Conservation (phyloP, 1,284 basidiomycete genomes). For the Ceratobasidium sp. region DNA sequence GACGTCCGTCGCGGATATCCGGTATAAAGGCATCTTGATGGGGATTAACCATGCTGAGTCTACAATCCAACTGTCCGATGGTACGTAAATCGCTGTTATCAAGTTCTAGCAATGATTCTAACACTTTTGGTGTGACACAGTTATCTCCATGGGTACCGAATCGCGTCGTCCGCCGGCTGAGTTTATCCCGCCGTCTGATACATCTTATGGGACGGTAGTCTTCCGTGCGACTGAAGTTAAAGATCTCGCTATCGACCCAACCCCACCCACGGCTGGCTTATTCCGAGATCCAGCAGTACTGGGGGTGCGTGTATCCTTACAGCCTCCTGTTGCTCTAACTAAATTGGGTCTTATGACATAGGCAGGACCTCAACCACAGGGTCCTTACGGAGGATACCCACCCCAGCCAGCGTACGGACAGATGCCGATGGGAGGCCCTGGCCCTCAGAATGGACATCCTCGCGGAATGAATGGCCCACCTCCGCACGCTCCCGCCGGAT, state of each 20-base stretch:
- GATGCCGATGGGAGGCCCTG: conserved; percentile 32
- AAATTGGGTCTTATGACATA: conserved; percentile 3
- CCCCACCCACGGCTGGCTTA: conserved; percentile 48
- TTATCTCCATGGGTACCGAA: conserved; percentile 90
- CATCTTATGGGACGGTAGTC: conserved; percentile 63
- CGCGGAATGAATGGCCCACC: conserved; percentile 32
- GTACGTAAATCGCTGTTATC: conserved; percentile 56
- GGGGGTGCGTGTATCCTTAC: conserved; percentile 40
- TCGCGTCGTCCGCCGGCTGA: conserved; percentile 65
- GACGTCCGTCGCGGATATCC: conserved; percentile 89
- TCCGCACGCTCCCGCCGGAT: conserved; percentile 5
- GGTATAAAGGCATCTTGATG: conserved; percentile 86
- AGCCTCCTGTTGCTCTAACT: not conserved
- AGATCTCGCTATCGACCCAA: conserved; percentile 55
- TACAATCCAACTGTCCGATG: conserved; percentile 88
- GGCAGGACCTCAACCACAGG: conserved; percentile 28
- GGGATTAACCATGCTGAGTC: conserved; percentile 85
- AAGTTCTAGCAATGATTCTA: not conserved
- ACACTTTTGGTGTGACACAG: conserved; percentile 55
- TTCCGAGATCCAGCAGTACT: conserved; percentile 45
- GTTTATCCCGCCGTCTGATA: conserved; percentile 54
- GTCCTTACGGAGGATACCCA: conserved; percentile 36
- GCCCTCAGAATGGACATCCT: conserved; percentile 27
- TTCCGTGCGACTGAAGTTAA: conserved; percentile 56
- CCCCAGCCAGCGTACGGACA: conserved; percentile 28